Base-by-base conservation (phyloP, 805 yeast genomes). In the Hanseniaspora thailandica region DNA sequence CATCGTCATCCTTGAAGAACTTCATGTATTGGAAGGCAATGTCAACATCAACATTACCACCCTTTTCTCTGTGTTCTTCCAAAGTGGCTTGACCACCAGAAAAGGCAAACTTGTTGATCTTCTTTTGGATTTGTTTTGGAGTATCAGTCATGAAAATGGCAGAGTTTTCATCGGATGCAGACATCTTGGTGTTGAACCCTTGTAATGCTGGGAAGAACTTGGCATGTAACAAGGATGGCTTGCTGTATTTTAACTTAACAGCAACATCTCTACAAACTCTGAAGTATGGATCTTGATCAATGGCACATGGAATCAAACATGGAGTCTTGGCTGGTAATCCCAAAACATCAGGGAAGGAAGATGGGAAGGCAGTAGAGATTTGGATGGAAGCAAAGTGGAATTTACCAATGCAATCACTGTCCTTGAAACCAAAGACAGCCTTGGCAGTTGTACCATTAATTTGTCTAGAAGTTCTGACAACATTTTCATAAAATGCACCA, bases 211-310 rank as follows among this genome's bases (percentile, higher is more conserved):
- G 98, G 84, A 93, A 93, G 70, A 93, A 93, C 69, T 86, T 84
- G 52, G 98, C 82, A 69, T 93, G 97, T 58, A 93, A 74, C 65
- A 93, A 76, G 9, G 96, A 80, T 19, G 97, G 97, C 70, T 93
- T 93, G 57, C 88, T 73, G 66, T 77, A 94, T 68, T 83, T 84
- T 66, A 93, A 77, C 69, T 90, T 93, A 63, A 82, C 88, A 10
- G 98, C 97, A 59, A 93, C 98, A 67, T 93, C 98, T 71, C 98
- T 78, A 69, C 96, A 86, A 22, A 93, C 94, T 70, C 98, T 78
- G 74, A 93, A 93, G 69, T 93, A 93, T 30, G 98, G 97, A 69
- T 93, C 98, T 74, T 90, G 98, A 67, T 93, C 98, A 66, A 93
- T 93, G 46, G 98, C 98, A 76, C 98, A 93, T 38, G 98, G 98